These are phyloP conservation scores for Petunia hybrid DNA, from an alignment of 305 asterid species.

Conservation along the genomic window DNA sequence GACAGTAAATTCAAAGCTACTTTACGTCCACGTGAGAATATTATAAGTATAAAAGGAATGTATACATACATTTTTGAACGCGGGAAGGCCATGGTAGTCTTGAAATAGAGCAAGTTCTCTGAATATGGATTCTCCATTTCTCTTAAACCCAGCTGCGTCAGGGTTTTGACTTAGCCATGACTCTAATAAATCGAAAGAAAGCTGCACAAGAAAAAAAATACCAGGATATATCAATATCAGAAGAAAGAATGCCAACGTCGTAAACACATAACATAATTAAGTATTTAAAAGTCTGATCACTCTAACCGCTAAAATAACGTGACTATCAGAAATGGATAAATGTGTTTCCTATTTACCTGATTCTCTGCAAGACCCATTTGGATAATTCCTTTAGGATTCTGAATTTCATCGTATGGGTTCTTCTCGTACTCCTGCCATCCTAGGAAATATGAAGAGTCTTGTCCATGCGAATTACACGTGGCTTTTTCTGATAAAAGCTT, in stretches of 20 bases:
- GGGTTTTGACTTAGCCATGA: slow-evolving; percentile 66
- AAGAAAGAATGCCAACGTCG: background rate
- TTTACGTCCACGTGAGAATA: background rate
- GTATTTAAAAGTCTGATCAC: too few relatives aligned
- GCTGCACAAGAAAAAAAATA: slow-evolving; percentile 39
- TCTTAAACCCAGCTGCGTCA: slow-evolving; percentile 62
- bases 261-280: background rate
- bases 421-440: slow-evolving; percentile 72
- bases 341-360: slow-evolving; percentile 42
- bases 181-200: slow-evolving; percentile 67
- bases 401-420: slow-evolving; percentile 53
- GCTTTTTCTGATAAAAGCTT: slow-evolving; percentile 51
- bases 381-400: slow-evolving; percentile 58
- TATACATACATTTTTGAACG: slow-evolving; percentile 64
- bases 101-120: slow-evolving; percentile 77
- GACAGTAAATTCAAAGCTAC: background rate
- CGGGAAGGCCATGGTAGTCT: slow-evolving; percentile 76
- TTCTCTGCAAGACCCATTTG: slow-evolving; percentile 74
- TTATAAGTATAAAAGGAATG: background rate
- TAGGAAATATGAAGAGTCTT: slow-evolving; percentile 63
- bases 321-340: too few relatives aligned
- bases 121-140: slow-evolving; percentile 65
- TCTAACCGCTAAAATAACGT: too few relatives aligned
- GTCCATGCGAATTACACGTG: slow-evolving; percentile 58
- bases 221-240: background rate